Conservation (phyloP, 768 basidiomycete species). For the Chlorophyllum brunneum region DNA sequence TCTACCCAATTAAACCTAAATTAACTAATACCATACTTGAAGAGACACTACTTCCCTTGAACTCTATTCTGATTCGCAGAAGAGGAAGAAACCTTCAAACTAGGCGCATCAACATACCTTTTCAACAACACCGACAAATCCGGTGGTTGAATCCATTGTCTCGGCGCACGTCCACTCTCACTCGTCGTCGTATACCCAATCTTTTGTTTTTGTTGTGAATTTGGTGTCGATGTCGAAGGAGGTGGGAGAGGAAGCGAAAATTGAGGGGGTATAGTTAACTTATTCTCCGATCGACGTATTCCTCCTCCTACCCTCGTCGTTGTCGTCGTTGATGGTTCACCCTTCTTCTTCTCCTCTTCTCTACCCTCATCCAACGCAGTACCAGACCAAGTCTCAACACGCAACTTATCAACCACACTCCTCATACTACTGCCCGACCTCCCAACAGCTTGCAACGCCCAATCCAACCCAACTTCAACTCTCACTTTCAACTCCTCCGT, state of each 20-base stretch:
- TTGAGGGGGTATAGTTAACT: no score
- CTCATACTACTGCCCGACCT: background rate
- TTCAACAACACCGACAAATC: constrained; percentile 11
- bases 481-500: constrained; percentile 5
- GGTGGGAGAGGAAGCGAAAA: no score
- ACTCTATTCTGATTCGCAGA: no score
- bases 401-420: background rate
- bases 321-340: background rate
- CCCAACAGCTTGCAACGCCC: background rate
- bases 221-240: no score
- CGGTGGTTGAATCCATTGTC: constrained; percentile 4
- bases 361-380: background rate
- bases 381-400: background rate
- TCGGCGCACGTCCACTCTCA: background rate
- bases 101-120: background rate
- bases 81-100: constrained; percentile 6
- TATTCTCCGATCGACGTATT: no score
- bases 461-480: constrained; percentile 11
- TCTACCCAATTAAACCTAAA: no score
- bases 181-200: background rate
- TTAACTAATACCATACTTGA: no score
- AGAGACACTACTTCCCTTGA: no score
- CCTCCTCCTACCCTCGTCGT: no score
- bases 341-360: background rate
- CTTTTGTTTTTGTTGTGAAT: no score